Conservation (phyloP, 1,284 basidiomycete genomes). For the Moesziomyces sp. region DNA sequence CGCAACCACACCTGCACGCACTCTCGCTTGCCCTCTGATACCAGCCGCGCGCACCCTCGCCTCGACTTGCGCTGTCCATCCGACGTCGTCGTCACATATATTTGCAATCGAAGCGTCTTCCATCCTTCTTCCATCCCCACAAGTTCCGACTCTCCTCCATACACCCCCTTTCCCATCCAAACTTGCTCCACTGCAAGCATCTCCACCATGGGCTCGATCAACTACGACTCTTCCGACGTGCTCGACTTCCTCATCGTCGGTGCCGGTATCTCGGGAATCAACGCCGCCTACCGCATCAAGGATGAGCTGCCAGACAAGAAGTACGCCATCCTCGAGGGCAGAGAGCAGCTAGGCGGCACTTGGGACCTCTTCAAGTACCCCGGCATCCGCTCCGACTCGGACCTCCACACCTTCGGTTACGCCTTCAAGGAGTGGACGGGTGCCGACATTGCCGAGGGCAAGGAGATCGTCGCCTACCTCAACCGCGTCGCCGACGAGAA, state of each 20-base stretch:
- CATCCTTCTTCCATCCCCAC: not conserved
- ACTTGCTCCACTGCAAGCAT: not conserved
- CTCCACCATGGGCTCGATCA: conserved; percentile 40
- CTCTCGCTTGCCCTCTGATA: not conserved
- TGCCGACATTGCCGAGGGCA: conserved; percentile 59
- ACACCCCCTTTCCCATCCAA: not conserved
- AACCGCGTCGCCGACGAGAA: conserved; percentile 54
- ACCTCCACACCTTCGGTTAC: conserved; percentile 50
- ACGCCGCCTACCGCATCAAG: conserved; percentile 61
- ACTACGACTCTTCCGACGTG: conserved; percentile 36
- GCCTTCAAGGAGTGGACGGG: conserved; percentile 57
- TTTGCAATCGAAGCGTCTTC: not conserved
- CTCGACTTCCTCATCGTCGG: conserved; percentile 62
- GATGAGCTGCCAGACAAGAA: conserved; percentile 53
- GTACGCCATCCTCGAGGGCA: conserved; percentile 52
- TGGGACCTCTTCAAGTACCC: conserved; percentile 63
- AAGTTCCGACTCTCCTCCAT: no score
- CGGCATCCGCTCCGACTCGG: conserved; percentile 47
- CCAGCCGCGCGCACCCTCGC: no score
- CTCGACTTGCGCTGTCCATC: no score
- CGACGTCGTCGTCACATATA: not conserved
- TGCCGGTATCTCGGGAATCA: conserved; percentile 66
- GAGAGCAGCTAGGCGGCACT: conserved; percentile 56
- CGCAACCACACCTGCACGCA: not conserved
- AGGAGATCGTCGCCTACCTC: conserved; percentile 60